Conservation (phyloP, 2,329 filamentous ascomycete genomes). For the Blumeriella jaapii region DNA sequence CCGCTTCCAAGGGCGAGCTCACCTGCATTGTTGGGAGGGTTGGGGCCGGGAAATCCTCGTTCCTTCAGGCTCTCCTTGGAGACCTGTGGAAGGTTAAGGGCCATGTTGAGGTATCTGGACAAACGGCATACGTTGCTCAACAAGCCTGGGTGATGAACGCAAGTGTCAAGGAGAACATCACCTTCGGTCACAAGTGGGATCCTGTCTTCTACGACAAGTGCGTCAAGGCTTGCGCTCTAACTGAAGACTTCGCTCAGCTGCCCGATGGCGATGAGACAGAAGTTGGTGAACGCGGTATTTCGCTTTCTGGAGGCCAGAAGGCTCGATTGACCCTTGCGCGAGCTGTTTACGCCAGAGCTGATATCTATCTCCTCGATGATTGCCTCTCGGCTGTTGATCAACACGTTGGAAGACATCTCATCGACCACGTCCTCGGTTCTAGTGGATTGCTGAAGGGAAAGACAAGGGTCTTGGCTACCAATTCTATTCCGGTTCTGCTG, state of each 20-base stretch:
- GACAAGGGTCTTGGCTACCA: slow-evolving; percentile 87
- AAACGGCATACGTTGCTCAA: slow-evolving; percentile 84
- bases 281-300: slow-evolving; percentile 93
- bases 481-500: slow-evolving; percentile 81
- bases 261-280: slow-evolving; percentile 95
- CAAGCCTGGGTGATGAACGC: slow-evolving; percentile 97
- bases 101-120: slow-evolving; percentile 70
- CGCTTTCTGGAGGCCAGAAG: slow-evolving; percentile 90
- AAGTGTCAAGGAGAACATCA: slow-evolving; percentile 90
- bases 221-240: slow-evolving; percentile 77
- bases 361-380: slow-evolving; percentile 90
- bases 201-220: slow-evolving; percentile 90
- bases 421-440: slow-evolving; percentile 82
- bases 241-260: slow-evolving; percentile 82
- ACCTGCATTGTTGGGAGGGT: slow-evolving; percentile 89
- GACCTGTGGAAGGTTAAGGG: slow-evolving; percentile 86
- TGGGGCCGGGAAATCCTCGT: slow-evolving; percentile 88
- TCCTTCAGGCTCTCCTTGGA: slow-evolving; percentile 78
- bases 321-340: slow-evolving; percentile 83
- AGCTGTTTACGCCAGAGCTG: slow-evolving; percentile 92
- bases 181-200: slow-evolving; percentile 92
- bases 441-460: slow-evolving; percentile 74
- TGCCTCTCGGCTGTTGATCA: slow-evolving; percentile 96
- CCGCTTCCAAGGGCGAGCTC: slow-evolving; percentile 82
- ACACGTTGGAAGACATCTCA: slow-evolving; percentile 89